phyloP scores from a whole-genome alignment of 129 eudicot species.

The Chrysanthemum lavandulifolium region DNA sequence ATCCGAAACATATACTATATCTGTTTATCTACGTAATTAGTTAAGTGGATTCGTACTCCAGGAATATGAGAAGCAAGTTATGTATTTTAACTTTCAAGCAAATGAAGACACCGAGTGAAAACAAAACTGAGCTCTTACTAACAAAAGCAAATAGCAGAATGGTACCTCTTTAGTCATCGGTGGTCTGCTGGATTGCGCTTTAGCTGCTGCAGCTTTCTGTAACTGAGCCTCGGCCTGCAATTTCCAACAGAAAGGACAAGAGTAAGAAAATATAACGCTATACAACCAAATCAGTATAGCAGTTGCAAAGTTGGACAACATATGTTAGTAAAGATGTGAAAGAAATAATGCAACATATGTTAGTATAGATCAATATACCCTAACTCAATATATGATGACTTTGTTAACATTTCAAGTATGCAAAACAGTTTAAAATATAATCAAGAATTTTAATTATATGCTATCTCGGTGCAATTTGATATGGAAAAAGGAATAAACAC shows the following conservation, averaged over 20 bases:
- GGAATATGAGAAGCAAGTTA: background rate
- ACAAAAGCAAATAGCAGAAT: background rate
- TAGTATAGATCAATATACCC: too few relatives aligned
- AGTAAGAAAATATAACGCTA: background rate
- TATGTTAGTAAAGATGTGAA: too few relatives aligned
- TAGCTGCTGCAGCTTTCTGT: slow-evolving; percentile 28
- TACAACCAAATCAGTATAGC: background rate
- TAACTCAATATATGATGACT: background rate
- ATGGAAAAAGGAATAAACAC: slow-evolving; percentile 36
- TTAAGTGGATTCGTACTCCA: background rate
- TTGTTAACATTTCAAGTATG: background rate
- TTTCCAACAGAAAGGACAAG: slow-evolving; percentile 11
- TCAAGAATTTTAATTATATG: slow-evolving; percentile 3
- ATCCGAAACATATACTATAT: background rate
- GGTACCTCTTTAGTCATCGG: slow-evolving; percentile 74
- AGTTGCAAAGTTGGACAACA: background rate
- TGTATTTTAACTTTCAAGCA: background rate
- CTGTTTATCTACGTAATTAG: background rate
- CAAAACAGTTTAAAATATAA: slow-evolving; percentile 8
- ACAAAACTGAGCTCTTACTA: background rate
- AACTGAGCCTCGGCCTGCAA: slow-evolving; percentile 70
- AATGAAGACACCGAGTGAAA: background rate
- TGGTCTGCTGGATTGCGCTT: slow-evolving; percentile 35
- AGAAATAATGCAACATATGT: too few relatives aligned
- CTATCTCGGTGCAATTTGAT: slow-evolving; percentile 2